These are phyloP conservation scores for Xylogone sp. DNA, from an alignment of 2,329 filamentous ascomycete genomes.

Conservation along the genomic window DNA sequence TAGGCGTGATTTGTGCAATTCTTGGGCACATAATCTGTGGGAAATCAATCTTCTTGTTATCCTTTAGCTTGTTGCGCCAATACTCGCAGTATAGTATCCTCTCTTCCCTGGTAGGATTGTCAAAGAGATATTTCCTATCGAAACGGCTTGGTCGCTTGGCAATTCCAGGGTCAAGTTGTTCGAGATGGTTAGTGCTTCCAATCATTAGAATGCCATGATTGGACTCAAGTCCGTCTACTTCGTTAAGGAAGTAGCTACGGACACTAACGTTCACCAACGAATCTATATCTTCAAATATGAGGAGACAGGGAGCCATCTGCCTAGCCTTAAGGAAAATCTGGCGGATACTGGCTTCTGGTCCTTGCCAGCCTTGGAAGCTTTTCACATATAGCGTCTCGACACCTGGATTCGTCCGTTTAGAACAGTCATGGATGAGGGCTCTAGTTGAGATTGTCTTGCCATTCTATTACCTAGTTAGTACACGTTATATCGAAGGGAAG, in stretches of 20 bases:
- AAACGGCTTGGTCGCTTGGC: slow-evolving; percentile 63
- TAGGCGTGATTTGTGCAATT: slow-evolving; percentile 58
- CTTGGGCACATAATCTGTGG: slow-evolving; percentile 52
- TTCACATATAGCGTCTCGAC: slow-evolving; percentile 62
- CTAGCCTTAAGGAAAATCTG: slow-evolving; percentile 57
- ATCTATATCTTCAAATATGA: slow-evolving; percentile 71
- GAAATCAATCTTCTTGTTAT: slow-evolving; percentile 57
- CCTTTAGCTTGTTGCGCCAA: slow-evolving; percentile 54
- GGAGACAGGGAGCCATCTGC: slow-evolving; percentile 60
- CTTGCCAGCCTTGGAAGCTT: slow-evolving; percentile 42
- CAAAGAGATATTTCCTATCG: slow-evolving; percentile 64
- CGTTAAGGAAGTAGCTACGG: slow-evolving; percentile 68
- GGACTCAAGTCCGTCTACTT: slow-evolving; percentile 64
- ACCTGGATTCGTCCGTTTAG: slow-evolving; percentile 42
- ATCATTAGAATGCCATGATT: slow-evolving; percentile 72
- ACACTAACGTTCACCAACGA: slow-evolving; percentile 57
- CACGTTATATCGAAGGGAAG: neutral
- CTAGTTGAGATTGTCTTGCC: slow-evolving; percentile 71
- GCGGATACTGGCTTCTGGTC: slow-evolving; percentile 48
- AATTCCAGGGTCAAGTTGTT: slow-evolving; percentile 63
- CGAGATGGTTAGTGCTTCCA: slow-evolving; percentile 62
- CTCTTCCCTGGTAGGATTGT: slow-evolving; percentile 50
- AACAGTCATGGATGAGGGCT: slow-evolving; percentile 63
- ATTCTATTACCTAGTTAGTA: slow-evolving; percentile 34
- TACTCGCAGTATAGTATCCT: slow-evolving; percentile 57